These are phyloP conservation scores for Raphanus hybrid DNA, from an alignment of 441 rosid species.

Conservation along the genomic window DNA sequence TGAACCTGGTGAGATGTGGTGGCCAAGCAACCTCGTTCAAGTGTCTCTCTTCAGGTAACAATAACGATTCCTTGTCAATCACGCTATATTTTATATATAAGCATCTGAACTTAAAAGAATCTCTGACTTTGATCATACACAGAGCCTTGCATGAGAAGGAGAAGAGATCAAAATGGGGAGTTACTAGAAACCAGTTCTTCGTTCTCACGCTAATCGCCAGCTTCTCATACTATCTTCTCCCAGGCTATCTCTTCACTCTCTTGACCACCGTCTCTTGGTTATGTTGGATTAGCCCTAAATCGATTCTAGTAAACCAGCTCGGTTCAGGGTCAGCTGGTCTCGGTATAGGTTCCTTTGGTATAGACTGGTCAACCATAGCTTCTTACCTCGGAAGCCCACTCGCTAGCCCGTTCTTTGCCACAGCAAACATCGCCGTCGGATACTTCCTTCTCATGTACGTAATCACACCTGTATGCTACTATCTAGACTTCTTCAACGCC, in stretches of 20 bases:
- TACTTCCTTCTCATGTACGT: conserved; percentile 70
- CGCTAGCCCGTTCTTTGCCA: conserved; percentile 86
- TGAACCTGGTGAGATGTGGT: conserved; percentile 90
- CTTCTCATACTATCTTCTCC: conserved; percentile 67
- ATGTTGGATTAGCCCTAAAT: conserved; percentile 72
- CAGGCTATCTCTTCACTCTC: conserved; percentile 58
- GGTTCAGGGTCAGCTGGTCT: conserved; percentile 71
- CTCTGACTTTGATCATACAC: not conserved
- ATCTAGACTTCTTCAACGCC: conserved; percentile 64
- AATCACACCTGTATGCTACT: conserved; percentile 60
- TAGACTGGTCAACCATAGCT: conserved; percentile 78
- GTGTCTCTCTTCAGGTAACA: conserved; percentile 80
- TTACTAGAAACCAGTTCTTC: conserved; percentile 62
- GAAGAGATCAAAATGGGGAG: conserved; percentile 47
- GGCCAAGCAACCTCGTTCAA: conserved; percentile 76
- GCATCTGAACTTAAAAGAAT: not conserved
- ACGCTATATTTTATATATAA: not conserved
- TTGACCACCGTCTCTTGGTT: conserved; percentile 71
- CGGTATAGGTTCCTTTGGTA: conserved; percentile 62
- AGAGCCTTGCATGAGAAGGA: conserved; percentile 79
- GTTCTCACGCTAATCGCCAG: conserved; percentile 53
- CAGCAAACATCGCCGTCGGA: conserved; percentile 68
- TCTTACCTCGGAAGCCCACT: conserved; percentile 75
- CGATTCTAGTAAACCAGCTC: conserved; percentile 63
- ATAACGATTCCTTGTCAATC: not conserved